Evolutionary conservation across 176 grass and related monocot genomes (phyloP), one percentile per base, ranked within the genome.

Genomic region (Juncus effusus): DNA sequence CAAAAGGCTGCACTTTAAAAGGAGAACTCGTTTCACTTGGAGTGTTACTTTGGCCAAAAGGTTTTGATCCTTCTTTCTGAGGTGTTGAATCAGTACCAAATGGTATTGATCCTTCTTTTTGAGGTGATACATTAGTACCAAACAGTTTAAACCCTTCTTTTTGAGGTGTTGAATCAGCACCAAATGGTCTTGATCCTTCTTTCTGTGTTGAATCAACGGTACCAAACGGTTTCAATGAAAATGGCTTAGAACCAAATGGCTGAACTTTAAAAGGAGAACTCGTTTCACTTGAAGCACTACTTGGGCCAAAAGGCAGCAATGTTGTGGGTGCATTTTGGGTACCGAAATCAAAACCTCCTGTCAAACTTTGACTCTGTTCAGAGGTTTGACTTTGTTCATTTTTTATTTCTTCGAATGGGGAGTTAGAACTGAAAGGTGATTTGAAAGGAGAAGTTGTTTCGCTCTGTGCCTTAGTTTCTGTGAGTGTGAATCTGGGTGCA

Each of bases 391-490:
- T 74, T 41, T 45, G 36, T 59, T 74, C 65, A 61, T 38, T 78
- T 68, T 60, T 83, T 77, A 54, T 10, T 47, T 39, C 72, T 64
- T 54, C 68, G 36, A 44, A 70, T 47, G 41, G 76, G 10, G 49
- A 12, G 55, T 38, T 51, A 55, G 35, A 57, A 60, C 54, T 74
- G 68, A 7, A 75, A 59, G 74, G 73, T 42, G 59, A 61, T 78
- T 80, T 79, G 13, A 60, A 83, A 57, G 65, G 74, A 76, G 66
- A 15, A 78, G 13, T 4, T 64, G 74, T 63, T 64, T 67, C 82
- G 70, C 62, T 83, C 47, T 76, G 61, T 79, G 60, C 38, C 49
- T 86, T 88, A 76, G 13, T 75, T 83, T 65, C 77, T 44, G 70
- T 59, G 64, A 55, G 36, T 85, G 45, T 66, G 76, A 72, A 79